Base-by-base conservation (phyloP, 2,329 filamentous ascomycete genomes). In the Trichophyton schoenleinii region DNA sequence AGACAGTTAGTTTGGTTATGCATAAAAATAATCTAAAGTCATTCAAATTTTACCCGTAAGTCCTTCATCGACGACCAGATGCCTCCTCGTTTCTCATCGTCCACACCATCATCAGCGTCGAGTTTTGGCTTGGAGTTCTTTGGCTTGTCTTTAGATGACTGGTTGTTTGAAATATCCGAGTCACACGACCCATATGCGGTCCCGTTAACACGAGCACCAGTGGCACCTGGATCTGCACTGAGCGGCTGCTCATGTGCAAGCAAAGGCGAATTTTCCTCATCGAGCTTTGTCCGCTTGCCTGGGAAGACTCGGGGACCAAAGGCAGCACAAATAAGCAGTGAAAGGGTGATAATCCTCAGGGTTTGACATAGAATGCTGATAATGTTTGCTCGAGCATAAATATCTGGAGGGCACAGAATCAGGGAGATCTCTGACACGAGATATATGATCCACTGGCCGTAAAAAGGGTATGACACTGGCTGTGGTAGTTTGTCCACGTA, bases 361-460 rank as follows among this genome's bases (percentile, higher is more conserved):
- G 62, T 63, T 57, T 63, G 61, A 49, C 66, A 28, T 6, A 64
- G 48, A 55, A 65, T 68, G 42, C 66, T 69, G 57, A 69, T 67
- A 18, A 61, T 58, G 4, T 65, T 65, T 3, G 58, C 67, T 31
- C 63, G 67, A 53, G 60, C 64, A 48, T 53, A 66, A 67, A 52
- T 73, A 60, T 20, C 70, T 70, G 64, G n/a, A 44, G 72, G 68
- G 18, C 81, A 65, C 13, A 74, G 66, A 25, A 78, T 69, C 36
- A 84, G 72, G 57, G 70, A 67, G 0, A 79, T 69, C 67, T 89
- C 87, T 41, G 82, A 80, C 13, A 77, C 66, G 6, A 86, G 71
- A 13, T 81, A 81, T 15, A 87, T 70, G 34, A 81, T 65, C 78
- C 85, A 87, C 11, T 82, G 81, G 18, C 83, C 85, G 64, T 81